These are phyloP conservation scores for Ehretia macrophylla DNA, from an alignment of 257 asterid species.

Conservation along the genomic window DNA sequence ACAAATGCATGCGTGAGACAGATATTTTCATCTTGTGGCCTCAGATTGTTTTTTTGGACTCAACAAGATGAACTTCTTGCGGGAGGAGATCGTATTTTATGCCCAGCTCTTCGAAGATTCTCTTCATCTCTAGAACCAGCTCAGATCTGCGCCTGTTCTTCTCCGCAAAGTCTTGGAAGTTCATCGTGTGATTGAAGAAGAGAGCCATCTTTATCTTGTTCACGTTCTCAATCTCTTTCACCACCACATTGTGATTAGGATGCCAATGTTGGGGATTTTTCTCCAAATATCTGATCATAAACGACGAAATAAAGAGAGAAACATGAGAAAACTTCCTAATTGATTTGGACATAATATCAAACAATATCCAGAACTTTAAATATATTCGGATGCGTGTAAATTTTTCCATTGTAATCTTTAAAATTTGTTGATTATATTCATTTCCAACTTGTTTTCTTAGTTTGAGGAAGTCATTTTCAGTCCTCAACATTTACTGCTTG, in stretches of 20 bases:
- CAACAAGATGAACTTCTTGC: constrained; percentile 59
- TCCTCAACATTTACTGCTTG: too few relatives aligned
- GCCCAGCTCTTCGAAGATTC: constrained; percentile 62
- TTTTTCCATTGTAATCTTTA: too few relatives aligned
- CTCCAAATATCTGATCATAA: constrained; percentile 56
- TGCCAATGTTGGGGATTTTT: constrained; percentile 67
- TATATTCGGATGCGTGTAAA: too few relatives aligned
- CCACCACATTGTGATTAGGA: constrained; percentile 79
- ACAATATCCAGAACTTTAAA: too few relatives aligned
- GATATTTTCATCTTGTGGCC: constrained; percentile 25
- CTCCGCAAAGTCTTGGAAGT: constrained; percentile 68
- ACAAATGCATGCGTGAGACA: too few relatives aligned
- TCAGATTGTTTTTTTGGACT: constrained; percentile 28
- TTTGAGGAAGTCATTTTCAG: too few relatives aligned
- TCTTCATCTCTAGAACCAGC: constrained; percentile 74
- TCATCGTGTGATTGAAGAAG: constrained; percentile 70
- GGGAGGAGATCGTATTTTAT: constrained; percentile 78
- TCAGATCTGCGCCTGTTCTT: constrained; percentile 56
- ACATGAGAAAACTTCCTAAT: not conserved
- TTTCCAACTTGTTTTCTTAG: too few relatives aligned
- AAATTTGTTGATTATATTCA: too few relatives aligned
- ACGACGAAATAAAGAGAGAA: not conserved
- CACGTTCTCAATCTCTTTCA: constrained; percentile 82
- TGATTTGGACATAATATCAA: too few relatives aligned
- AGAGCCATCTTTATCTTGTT: constrained; percentile 83